Conservation (phyloP, 805 yeast genomes). For the Candida morakotiae region DNA sequence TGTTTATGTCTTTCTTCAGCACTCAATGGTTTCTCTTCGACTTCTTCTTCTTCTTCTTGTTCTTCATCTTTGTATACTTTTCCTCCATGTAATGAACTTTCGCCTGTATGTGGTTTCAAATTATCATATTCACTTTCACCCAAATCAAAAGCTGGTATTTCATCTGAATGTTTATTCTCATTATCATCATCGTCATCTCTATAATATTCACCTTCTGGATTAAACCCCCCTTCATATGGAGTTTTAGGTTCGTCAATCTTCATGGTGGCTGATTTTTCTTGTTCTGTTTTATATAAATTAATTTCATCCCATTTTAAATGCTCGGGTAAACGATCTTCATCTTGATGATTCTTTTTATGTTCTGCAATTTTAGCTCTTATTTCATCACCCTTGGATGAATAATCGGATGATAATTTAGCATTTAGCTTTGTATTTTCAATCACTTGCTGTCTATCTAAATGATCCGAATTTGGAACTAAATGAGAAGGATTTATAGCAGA, state of each 20-base stretch:
- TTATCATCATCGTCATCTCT: conserved; percentile 53
- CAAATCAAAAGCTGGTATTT: conserved; percentile 48
- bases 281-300: conserved; percentile 69
- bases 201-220: conserved; percentile 78
- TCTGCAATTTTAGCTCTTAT: conserved; percentile 44
- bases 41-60: conserved; percentile 19
- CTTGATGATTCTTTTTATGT: conserved; percentile 18
- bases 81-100: conserved; percentile 38
- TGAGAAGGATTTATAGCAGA: too few species aligned
- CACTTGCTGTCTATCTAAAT: conserved; percentile 64
- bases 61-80: conserved; percentile 27
- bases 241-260: conserved; percentile 94
- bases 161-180: conserved; percentile 32
- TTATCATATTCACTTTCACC: conserved; percentile 52
- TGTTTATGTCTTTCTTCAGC: conserved; percentile 60
- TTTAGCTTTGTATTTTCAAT: conserved; percentile 75
- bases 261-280: conserved; percentile 69
- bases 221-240: conserved; percentile 87
- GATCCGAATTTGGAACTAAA: conserved; percentile 1
- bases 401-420: conserved; percentile 46
- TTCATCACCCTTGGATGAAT: conserved; percentile 39
- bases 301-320: conserved; percentile 83
- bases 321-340: conserved; percentile 11
- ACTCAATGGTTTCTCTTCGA: conserved; percentile 31
- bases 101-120: conserved; percentile 14